A percentile compares a stretch with the other conserved stretches of the same genome.
Conservation (phyloP, 768 basidiomycete species). For the Psilocybe tampanensis region DNA sequence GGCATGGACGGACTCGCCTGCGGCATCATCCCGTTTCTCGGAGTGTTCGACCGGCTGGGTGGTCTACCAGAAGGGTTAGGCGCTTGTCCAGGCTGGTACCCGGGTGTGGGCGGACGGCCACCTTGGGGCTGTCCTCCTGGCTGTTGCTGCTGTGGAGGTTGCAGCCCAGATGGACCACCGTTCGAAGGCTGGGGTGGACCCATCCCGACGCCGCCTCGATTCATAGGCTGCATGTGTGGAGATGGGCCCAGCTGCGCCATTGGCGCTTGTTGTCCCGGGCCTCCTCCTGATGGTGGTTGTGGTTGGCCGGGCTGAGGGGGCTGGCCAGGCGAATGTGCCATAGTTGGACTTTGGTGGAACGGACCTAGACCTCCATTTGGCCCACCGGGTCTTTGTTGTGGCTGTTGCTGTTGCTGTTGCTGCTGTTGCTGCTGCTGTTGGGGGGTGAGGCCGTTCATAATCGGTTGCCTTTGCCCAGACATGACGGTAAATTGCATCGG, state of each 20-base stretch:
- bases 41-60: slow-evolving; percentile 62
- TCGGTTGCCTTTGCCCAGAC: slow-evolving; percentile 9
- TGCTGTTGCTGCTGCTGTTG: slow-evolving; percentile 17
- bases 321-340: slow-evolving; percentile 62
- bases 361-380: slow-evolving; percentile 45
- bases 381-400: slow-evolving; percentile 40
- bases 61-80: slow-evolving; percentile 37
- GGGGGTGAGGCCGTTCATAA: slow-evolving; percentile 20
- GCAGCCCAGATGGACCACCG: slow-evolving; percentile 16
- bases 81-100: slow-evolving; percentile 18
- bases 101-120: slow-evolving; percentile 36
- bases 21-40: slow-evolving; percentile 40
- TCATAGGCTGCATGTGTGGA: slow-evolving; percentile 50
- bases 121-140: slow-evolving; percentile 11
- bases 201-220: slow-evolving; percentile 24
- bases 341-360: slow-evolving; percentile 68
- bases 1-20: slow-evolving; percentile 63
- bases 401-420: slow-evolving; percentile 21
- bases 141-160: slow-evolving; percentile 24
- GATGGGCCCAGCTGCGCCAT: slow-evolving; percentile 47
- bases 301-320: neutral
- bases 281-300: neutral
- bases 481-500: slow-evolving; percentile 22
- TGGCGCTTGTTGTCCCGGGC: slow-evolving; percentile 5
- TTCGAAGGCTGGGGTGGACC: slow-evolving; percentile 9